phyloP scores from a whole-genome alignment of 495 filamentous ascomycete genomes.

The Lasiosphaeria hispida region DNA sequence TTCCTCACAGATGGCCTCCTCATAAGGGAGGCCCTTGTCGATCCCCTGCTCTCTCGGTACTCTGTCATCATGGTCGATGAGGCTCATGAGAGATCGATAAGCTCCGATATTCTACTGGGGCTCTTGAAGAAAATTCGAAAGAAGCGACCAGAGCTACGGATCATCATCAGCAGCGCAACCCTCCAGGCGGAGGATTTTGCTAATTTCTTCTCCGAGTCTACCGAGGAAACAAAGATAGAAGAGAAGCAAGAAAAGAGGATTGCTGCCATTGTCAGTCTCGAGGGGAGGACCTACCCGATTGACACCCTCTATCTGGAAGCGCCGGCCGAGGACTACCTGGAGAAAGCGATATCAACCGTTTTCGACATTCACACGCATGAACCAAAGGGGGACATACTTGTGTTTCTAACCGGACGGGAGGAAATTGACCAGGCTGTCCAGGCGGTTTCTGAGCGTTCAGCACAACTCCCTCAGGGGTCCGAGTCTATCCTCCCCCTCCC shows the following conservation, averaged over 20 bases:
- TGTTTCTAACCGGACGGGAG: constrained; percentile 91
- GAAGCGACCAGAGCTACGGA: constrained; percentile 75
- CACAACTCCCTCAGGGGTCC: constrained; percentile 68
- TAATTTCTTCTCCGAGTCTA: constrained; percentile 66
- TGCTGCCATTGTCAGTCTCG: constrained; percentile 80
- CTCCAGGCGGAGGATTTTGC: constrained; percentile 88
- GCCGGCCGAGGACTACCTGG: constrained; percentile 84
- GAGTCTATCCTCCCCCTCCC: constrained; percentile 73
- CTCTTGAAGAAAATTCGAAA: constrained; percentile 92
- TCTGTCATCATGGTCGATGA: constrained; percentile 99
- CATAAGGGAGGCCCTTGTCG: constrained; percentile 88
- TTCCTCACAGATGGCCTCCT: constrained; percentile 95
- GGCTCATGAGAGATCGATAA: constrained; percentile 92
- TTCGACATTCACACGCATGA: constrained; percentile 93
- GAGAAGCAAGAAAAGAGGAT: constrained; percentile 39
- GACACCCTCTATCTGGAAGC: constrained; percentile 81
- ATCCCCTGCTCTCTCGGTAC: constrained; percentile 88
- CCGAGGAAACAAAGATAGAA: constrained; percentile 43
- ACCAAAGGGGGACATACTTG: constrained; percentile 81
- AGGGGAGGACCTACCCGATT: constrained; percentile 90
- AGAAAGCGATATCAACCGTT: constrained; percentile 80
- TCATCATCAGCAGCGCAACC: constrained; percentile 93
- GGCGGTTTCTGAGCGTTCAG: constrained; percentile 72
- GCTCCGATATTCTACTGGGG: constrained; percentile 89
- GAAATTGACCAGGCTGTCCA: constrained; percentile 86